phyloP scores from a whole-genome alignment of 192 early-diverging fungal genomes.

The Entomortierella lignicola region DNA sequence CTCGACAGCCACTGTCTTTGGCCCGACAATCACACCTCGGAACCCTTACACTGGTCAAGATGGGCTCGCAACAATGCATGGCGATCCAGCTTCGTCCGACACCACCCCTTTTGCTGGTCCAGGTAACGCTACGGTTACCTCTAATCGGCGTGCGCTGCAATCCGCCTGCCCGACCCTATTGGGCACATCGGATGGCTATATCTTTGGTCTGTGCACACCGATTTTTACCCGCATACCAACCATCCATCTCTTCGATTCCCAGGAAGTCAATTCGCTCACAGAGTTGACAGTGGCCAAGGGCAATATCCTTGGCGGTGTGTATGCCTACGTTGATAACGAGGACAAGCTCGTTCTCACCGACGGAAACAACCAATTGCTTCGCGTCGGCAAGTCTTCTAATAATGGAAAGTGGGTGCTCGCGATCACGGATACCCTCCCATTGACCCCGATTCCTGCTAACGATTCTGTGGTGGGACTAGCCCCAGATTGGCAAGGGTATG shows the following conservation, averaged over 20 bases:
- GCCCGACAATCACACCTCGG: conserved; percentile 22
- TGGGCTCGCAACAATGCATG: conserved; percentile 34
- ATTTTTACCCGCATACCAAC: conserved; percentile 20
- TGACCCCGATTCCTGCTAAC: conserved; percentile 20
- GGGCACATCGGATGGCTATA: conserved; percentile 24
- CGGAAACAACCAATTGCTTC: conserved; percentile 28
- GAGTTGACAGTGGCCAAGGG: conserved; percentile 27
- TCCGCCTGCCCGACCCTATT: conserved; percentile 36
- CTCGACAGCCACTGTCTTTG: conserved; percentile 22
- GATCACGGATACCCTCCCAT: conserved; percentile 17
- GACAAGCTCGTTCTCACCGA: conserved; percentile 26
- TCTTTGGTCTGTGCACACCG: conserved; percentile 34
- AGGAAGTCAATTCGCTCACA: conserved; percentile 27
- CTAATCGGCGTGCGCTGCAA: conserved; percentile 21
- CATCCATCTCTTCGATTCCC: conserved; percentile 37
- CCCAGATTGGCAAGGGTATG: conserved; percentile 37
- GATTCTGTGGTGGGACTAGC: conserved; percentile 37
- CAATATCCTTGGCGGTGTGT: conserved; percentile 30
- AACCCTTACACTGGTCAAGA: conserved; percentile 28
- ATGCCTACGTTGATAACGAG: conserved; percentile 30
- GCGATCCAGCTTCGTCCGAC: conserved; percentile 32
- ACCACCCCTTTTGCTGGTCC: conserved; percentile 38
- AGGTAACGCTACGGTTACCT: conserved; percentile 23
- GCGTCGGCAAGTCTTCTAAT: conserved; percentile 25
- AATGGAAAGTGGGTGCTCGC: conserved; percentile 21